Conservation (phyloP, 441 rosid genomes). For the Biscutella laevigata region DNA sequence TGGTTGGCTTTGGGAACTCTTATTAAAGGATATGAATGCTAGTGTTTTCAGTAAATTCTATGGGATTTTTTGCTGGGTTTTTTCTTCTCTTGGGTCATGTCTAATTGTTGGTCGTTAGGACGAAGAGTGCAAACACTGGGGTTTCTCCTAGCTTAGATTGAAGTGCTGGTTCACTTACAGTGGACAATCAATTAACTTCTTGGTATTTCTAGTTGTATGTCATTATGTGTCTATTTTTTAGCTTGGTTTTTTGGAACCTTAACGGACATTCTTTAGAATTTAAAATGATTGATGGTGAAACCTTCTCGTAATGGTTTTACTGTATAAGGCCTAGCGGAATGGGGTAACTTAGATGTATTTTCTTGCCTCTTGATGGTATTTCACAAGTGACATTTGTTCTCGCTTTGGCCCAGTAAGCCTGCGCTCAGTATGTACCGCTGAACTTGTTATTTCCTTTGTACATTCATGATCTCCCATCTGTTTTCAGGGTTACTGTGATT, state of each 20-base stretch:
- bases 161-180: constrained; percentile 1
- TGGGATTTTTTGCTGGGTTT: neutral
- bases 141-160: constrained; percentile 3
- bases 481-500: neutral
- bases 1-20: neutral
- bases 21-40: constrained; percentile 7
- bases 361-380: constrained; percentile 11
- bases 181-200: neutral
- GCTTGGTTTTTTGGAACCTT: neutral
- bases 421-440: constrained; percentile 13
- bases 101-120: constrained; percentile 2
- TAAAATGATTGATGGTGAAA: neutral
- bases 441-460: constrained; percentile 1
- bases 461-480: constrained; percentile 10
- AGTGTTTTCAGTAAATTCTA: neutral
- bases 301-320: neutral
- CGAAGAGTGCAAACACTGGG: constrained; percentile 7
- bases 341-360: constrained; percentile 1
- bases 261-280: neutral
- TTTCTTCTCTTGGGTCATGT: neutral
- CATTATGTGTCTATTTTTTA: neutral
- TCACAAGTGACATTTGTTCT: constrained; percentile 10
- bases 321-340: neutral
- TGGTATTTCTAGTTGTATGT: neutral
- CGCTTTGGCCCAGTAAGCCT: neutral